Conservation (phyloP, 1,139 yeast genomes). For the Lodderomyces margitis region DNA sequence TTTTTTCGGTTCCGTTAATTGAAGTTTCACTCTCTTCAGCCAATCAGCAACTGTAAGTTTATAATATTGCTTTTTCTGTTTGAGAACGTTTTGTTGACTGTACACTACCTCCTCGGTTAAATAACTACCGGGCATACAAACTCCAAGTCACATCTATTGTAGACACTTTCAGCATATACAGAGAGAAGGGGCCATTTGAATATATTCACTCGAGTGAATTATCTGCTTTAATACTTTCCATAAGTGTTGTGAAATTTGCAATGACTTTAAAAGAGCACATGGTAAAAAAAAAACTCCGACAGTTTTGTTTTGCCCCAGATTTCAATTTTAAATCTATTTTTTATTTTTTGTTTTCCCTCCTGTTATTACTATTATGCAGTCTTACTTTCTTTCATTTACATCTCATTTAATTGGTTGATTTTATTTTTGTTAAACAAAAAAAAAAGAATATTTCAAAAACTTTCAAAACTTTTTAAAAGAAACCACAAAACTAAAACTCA, state of each 20-base stretch:
- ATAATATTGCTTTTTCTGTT: not conserved
- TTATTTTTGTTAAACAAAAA: too few relatives aligned
- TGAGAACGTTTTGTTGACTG: not conserved
- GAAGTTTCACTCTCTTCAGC: not conserved
- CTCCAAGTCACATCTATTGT: too few relatives aligned
- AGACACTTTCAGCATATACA: too few relatives aligned
- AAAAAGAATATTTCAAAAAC: not conserved
- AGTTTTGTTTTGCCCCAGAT: not conserved
- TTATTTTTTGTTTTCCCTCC: too few relatives aligned
- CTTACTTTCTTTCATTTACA: constrained; percentile 1
- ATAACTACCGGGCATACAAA: too few relatives aligned
- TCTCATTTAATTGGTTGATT: not conserved
- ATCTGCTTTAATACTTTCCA: too few relatives aligned
- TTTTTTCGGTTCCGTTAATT: not conserved
- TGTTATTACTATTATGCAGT: too few relatives aligned
- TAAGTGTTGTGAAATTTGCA: not conserved
- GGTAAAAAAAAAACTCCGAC: not conserved
- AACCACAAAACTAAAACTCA: not conserved
- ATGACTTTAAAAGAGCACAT: too few relatives aligned
- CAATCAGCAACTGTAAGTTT: constrained; percentile 1
- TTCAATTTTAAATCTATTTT: not conserved
- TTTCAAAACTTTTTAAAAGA: not conserved
- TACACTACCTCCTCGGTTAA: not conserved
- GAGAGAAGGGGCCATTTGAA: too few relatives aligned
- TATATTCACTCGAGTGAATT: too few relatives aligned